A percentile compares a stretch with the other conserved stretches of the same genome.
phyloP scores from a whole-genome alignment of 768 basidiomycete genomes.

The Serendipita indica region DNA sequence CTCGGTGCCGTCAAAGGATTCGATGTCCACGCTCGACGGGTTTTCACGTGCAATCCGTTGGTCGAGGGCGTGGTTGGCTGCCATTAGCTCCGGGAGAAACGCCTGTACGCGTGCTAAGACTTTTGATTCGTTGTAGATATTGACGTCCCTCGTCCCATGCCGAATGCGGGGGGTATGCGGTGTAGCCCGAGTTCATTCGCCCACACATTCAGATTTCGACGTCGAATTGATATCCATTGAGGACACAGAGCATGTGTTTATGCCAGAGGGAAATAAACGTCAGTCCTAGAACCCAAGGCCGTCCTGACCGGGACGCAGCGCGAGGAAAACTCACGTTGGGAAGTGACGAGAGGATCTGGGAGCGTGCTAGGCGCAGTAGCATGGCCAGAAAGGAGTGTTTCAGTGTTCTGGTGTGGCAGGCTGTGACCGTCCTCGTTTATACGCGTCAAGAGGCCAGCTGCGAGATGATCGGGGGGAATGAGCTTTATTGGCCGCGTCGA shows the following conservation, averaged over 20 bases:
- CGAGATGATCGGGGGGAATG: slow-evolving; percentile 7
- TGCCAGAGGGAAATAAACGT: too few species aligned
- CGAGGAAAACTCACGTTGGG: too few species aligned
- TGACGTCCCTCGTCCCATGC: neutral
- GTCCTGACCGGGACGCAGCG: too few species aligned
- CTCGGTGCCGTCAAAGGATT: slow-evolving; percentile 37
- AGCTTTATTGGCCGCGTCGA: slow-evolving; percentile 15
- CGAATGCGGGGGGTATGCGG: too few species aligned
- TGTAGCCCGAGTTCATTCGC: neutral
- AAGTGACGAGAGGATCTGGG: too few species aligned
- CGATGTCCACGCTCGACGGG: slow-evolving; percentile 53
- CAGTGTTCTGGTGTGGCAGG: too few species aligned
- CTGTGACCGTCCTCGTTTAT: too few species aligned
- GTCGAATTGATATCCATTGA: slow-evolving; percentile 4
- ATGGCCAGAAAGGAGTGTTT: too few species aligned
- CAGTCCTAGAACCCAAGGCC: too few species aligned
- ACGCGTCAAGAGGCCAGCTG: too few species aligned
- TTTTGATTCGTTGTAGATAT: slow-evolving; percentile 18
- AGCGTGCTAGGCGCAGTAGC: too few species aligned
- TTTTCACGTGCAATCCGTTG: slow-evolving; percentile 32
- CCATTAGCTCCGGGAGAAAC: slow-evolving; percentile 52
- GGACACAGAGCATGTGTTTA: too few species aligned
- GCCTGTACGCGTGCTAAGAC: slow-evolving; percentile 51
- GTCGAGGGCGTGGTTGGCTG: slow-evolving; percentile 42
- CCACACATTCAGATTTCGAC: slow-evolving; percentile 6